phyloP scores from a whole-genome alignment of 768 basidiomycete genomes.

The Butyriboletus loyo region DNA sequence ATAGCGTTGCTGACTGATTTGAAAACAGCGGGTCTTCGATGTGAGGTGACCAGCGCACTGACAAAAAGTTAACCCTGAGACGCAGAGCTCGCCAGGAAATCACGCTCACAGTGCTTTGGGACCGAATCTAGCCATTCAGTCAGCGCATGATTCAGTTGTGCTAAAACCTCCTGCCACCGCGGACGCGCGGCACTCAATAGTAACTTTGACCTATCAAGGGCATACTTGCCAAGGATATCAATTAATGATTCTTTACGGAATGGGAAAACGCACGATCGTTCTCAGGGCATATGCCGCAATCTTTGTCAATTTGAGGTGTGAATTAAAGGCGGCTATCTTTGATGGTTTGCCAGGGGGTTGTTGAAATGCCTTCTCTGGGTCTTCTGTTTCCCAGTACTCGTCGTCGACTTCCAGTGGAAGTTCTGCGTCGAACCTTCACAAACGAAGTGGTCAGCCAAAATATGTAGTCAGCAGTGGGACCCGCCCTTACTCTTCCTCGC shows the following conservation, averaged over 20 bases:
- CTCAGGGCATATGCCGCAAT: constrained; percentile 67
- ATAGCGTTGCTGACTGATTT: constrained; percentile 55
- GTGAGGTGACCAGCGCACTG: constrained; percentile 60
- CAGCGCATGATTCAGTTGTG: constrained; percentile 65
- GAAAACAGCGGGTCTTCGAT: constrained; percentile 47
- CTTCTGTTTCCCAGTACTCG: constrained; percentile 66
- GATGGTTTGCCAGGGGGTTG: constrained; percentile 65
- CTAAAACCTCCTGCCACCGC: constrained; percentile 57
- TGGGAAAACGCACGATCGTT: constrained; percentile 52
- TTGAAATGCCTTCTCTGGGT: constrained; percentile 51
- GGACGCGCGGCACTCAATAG: constrained; percentile 49
- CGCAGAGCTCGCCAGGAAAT: not conserved
- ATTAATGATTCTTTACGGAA: not conserved
- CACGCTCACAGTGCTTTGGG: constrained; percentile 59
- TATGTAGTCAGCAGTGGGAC: not conserved
- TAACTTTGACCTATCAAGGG: constrained; percentile 62
- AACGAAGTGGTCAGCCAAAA: constrained; percentile 9
- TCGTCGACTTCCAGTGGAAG: constrained; percentile 81
- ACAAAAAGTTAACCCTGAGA: not conserved
- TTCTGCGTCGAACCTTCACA: constrained; percentile 75
- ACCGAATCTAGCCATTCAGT: constrained; percentile 70
- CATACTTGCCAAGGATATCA: constrained; percentile 45
- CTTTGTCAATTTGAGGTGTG: constrained; percentile 61
- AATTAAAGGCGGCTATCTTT: constrained; percentile 58
- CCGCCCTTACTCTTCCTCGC: constrained; percentile 64